Conservation (phyloP, 441 rosid genomes). For the Adansonia rubrostipa region DNA sequence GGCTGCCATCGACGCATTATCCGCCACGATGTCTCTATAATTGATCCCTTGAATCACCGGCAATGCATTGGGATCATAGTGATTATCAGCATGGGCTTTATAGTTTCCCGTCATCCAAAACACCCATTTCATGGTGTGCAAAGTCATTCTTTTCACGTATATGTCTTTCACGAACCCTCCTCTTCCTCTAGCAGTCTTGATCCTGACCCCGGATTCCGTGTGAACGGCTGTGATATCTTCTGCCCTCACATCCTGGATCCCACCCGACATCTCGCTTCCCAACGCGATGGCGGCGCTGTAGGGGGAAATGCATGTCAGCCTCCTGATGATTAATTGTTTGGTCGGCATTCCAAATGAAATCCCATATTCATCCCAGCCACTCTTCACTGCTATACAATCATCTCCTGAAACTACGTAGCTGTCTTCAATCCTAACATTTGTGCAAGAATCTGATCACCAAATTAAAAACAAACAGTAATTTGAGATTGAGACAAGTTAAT, state of each 20-base stretch:
- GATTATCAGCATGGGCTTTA: constrained; percentile 59
- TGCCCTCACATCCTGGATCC: constrained; percentile 64
- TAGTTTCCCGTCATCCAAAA: constrained; percentile 72
- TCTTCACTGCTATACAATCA: constrained; percentile 68
- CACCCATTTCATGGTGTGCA: constrained; percentile 77
- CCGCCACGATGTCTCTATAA: constrained; percentile 60
- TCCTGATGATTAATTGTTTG: constrained; percentile 42
- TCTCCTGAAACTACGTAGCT: constrained; percentile 74
- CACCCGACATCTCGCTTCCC: constrained; percentile 82
- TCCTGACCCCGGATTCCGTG: constrained; percentile 65
- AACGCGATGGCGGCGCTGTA: constrained; percentile 69
- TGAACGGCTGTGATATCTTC: constrained; percentile 64
- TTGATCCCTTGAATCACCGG: constrained; percentile 67
- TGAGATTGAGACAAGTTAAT: background rate
- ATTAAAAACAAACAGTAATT: background rate
- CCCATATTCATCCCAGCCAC: constrained; percentile 81
- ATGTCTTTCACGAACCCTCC: constrained; percentile 62
- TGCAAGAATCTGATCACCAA: constrained; percentile 62
- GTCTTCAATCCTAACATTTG: constrained; percentile 66
- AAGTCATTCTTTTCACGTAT: constrained; percentile 55
- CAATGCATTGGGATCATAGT: constrained; percentile 65
- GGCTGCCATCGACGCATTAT: constrained; percentile 63
- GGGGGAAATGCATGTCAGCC: constrained; percentile 68
- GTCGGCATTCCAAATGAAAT: constrained; percentile 74
- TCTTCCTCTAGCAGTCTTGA: constrained; percentile 72